Evolutionary conservation across 2,329 filamentous ascomycete genomes (phyloP).

Genomic region (Lecanoromycetidae sp.): DNA sequence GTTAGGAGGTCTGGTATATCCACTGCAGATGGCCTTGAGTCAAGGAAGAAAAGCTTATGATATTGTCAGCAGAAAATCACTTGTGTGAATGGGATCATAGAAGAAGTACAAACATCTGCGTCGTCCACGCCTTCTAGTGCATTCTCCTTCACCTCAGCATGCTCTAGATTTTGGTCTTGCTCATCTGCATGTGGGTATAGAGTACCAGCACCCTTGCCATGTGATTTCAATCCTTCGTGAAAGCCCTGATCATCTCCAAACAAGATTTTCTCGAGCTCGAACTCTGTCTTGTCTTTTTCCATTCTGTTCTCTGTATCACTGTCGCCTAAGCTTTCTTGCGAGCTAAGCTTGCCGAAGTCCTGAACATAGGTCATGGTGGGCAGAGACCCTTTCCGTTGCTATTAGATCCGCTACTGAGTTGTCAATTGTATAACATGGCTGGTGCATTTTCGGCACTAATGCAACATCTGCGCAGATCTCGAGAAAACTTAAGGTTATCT

Average conservation of each 20-base stretch:
- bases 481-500: too few relatives aligned
- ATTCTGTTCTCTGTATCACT: slow-evolving; percentile 21
- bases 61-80: neutral
- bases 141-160: slow-evolving; percentile 25
- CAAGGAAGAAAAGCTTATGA: slow-evolving; percentile 62
- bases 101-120: slow-evolving; percentile 46
- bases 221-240: slow-evolving; percentile 53
- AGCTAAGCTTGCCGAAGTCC: too few relatives aligned
- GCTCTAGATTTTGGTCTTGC: neutral
- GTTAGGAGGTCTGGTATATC: slow-evolving; percentile 18
- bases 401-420: too few relatives aligned
- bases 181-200: too few relatives aligned
- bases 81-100: neutral
- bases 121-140: slow-evolving; percentile 58
- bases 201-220: slow-evolving; percentile 9
- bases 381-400: too few relatives aligned
- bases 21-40: slow-evolving; percentile 45
- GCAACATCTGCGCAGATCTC: too few relatives aligned
- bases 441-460: too few relatives aligned
- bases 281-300: slow-evolving; percentile 71
- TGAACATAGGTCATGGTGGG: too few relatives aligned
- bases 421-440: too few relatives aligned
- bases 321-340: neutral
- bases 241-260: slow-evolving; percentile 83
- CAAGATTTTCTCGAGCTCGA: slow-evolving; percentile 75